Base-by-base conservation (phyloP, 2,329 filamentous ascomycete species). In the Cladosporium sp. region DNA sequence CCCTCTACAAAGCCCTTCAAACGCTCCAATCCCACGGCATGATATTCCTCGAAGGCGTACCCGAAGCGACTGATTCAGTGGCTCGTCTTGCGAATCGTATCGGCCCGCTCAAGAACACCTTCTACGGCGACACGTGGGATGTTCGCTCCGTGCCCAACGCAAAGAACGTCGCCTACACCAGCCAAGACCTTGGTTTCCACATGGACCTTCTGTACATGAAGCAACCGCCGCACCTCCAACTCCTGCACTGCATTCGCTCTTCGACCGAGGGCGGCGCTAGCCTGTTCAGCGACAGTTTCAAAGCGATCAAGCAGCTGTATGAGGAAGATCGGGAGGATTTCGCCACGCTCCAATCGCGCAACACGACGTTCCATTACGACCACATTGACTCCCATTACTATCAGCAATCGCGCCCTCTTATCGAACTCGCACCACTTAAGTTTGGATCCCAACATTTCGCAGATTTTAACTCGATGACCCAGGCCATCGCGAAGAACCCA, bases 51-150 rank as follows among this genome's bases (percentile, higher is more conserved):
- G 81, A 79, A 43, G 79, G 82, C 54, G 85, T 96, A 5, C 91
- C 92, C 0, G 73, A 83, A 8, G 50, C 58, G 8, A 60, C 62
- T 40, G 54, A 60, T 7, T 64, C 63, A 1, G 85, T 96, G 4
- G 77, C 80, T 34, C 70, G 75, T 18, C 82, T 97, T 52, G 86
- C 84, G 2, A 74, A 76, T 3, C 80, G 84, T 45, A 87, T 97
- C 53, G 91, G 90, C 1, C 80, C 80, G 29, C 72, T 96, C 20
- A 86, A 89, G 62, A 84, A 89, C 60, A 93, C 91, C 7, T 93
- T 97, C 65, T 97, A 97, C 68, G 93, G 93, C 37, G 76, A 79
- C 59, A 95, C 89, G 0, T 97, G 91, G 83, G 87, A 96, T 68
- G 92, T 97, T 11, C 81, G 83, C 48, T 89, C 85, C 3, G 86